These are phyloP conservation scores for Saturnispora diversa DNA, from an alignment of 805 yeast genomes.

Conservation along the genomic window DNA sequence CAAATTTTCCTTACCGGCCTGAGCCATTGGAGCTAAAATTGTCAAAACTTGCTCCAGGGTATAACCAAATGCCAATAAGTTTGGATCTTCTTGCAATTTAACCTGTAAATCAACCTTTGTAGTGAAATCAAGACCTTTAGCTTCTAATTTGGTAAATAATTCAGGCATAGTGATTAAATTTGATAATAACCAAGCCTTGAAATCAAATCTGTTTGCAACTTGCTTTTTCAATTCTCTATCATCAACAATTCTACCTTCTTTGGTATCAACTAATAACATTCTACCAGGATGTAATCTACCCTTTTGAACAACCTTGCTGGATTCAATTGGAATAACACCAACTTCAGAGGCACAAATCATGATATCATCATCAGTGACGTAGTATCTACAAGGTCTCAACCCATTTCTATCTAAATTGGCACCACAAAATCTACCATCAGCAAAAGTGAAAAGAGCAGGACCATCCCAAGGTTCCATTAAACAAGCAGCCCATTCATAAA, in stretches of 20 bases:
- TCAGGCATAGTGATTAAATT: conserved; percentile 81
- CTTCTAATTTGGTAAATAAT: conserved; percentile 50
- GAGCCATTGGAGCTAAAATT: conserved; percentile 88
- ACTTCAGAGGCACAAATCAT: conserved; percentile 98
- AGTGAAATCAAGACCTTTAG: conserved; percentile 29
- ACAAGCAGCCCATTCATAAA: conserved; percentile 99
- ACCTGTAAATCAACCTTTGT: conserved; percentile 26
- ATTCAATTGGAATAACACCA: conserved; percentile 87
- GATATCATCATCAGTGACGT: conserved; percentile 87
- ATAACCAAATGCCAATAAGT: conserved; percentile 82
- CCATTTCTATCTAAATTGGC: conserved; percentile 97
- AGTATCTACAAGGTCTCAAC: conserved; percentile 95
- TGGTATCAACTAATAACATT: conserved; percentile 90
- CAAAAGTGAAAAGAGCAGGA: conserved; percentile 92
- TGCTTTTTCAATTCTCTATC: conserved; percentile 77
- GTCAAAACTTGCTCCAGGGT: conserved; percentile 86
- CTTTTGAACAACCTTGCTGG: conserved; percentile 74
- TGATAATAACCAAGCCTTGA: conserved; percentile 87
- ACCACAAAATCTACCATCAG: conserved; percentile 97
- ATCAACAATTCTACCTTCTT: conserved; percentile 87
- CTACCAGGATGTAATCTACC: conserved; percentile 96
- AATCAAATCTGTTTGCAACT: conserved; percentile 79
- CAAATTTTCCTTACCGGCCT: conserved; percentile 83
- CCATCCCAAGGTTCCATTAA: conserved; percentile 99
- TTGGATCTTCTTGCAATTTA: conserved; percentile 71